These are phyloP conservation scores for Alternaria conjuncta DNA, from an alignment of 2,329 filamentous ascomycete genomes.

Conservation along the genomic window DNA sequence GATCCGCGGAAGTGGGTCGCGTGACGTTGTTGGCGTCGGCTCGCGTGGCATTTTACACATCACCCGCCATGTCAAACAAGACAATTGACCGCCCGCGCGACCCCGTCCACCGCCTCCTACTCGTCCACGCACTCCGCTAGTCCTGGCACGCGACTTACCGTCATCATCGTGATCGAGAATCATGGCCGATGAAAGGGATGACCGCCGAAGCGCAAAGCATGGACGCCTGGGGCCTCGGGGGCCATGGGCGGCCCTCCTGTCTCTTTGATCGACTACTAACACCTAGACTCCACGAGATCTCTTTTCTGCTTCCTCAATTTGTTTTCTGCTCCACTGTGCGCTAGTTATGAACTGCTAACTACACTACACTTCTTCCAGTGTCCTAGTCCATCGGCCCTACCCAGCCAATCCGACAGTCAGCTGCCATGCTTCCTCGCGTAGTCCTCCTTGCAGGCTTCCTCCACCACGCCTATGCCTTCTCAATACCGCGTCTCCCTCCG, in stretches of 20 bases:
- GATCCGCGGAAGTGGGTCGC: conserved; percentile 13
- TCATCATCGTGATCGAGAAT: conserved; percentile 9
- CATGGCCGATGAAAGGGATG: background rate
- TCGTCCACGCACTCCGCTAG: conserved; percentile 12
- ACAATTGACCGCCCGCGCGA: conserved; percentile 8
- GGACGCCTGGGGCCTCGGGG: background rate
- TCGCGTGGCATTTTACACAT: conserved; percentile 15
- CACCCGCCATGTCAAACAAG: conserved; percentile 14
- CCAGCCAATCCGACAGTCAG: background rate
- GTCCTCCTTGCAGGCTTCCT: conserved; percentile 11
- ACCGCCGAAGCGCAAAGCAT: background rate
- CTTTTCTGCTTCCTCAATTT: background rate
- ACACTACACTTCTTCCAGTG: background rate
- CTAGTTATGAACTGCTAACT: conserved; percentile 3
- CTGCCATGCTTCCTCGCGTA: conserved; percentile 12
- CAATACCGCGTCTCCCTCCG: conserved; percentile 34
- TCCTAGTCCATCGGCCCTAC: background rate
- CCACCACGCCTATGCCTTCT: conserved; percentile 33
- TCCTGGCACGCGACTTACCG: conserved; percentile 11
- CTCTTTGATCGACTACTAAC: conserved; percentile 6
- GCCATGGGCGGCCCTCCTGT: conserved; percentile 2
- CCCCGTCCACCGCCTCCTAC: conserved; percentile 9
- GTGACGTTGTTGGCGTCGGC: conserved; percentile 15
- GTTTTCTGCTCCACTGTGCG: background rate
- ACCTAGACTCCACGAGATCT: background rate